phyloP scores from a whole-genome alignment of 208 protist genomes.

The Balamuthia mandrillaris region DNA sequence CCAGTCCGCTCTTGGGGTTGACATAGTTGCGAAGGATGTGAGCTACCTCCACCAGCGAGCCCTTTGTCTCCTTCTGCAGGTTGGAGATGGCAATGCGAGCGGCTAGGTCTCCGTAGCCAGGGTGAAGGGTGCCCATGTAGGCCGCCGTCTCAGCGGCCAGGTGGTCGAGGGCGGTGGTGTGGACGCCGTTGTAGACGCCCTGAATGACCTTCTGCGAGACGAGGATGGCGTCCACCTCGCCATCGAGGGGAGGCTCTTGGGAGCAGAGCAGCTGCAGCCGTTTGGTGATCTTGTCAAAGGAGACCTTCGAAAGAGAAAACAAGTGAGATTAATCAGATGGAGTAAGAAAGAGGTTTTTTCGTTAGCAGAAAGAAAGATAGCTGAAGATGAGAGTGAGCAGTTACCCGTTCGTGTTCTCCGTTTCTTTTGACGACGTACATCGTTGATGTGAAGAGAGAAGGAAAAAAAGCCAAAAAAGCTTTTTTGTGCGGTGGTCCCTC shows the following conservation, averaged over 20 bases:
- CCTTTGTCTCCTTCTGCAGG: conserved; percentile 93
- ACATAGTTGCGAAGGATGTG: conserved; percentile 85
- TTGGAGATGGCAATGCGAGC: conserved; percentile 93
- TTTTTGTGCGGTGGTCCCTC: background rate
- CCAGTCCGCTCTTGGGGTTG: conserved; percentile 72
- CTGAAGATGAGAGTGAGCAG: background rate
- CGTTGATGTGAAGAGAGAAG: background rate
- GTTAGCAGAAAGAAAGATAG: background rate
- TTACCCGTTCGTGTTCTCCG: conserved; percentile 34
- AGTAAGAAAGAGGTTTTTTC: background rate
- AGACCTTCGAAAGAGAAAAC: conserved; percentile 50
- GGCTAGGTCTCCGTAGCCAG: conserved; percentile 95
- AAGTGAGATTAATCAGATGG: background rate
- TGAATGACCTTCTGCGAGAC: conserved; percentile 79
- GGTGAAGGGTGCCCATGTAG: conserved; percentile 85
- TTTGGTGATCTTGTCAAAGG: conserved; percentile 65
- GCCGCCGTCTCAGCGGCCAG: conserved; percentile 93
- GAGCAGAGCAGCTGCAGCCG: conserved; percentile 59
- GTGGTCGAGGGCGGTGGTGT: conserved; percentile 87
- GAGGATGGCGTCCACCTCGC: conserved; percentile 52
- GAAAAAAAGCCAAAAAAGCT: conserved; percentile 11
- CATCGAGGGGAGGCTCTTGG: conserved; percentile 50
- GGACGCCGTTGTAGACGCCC: conserved; percentile 84
- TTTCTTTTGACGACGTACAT: conserved; percentile 47
- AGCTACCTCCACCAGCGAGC: conserved; percentile 83